Evolutionary conservation across 805 yeast species (phyloP).

Genomic region (Candida loeiensis): DNA sequence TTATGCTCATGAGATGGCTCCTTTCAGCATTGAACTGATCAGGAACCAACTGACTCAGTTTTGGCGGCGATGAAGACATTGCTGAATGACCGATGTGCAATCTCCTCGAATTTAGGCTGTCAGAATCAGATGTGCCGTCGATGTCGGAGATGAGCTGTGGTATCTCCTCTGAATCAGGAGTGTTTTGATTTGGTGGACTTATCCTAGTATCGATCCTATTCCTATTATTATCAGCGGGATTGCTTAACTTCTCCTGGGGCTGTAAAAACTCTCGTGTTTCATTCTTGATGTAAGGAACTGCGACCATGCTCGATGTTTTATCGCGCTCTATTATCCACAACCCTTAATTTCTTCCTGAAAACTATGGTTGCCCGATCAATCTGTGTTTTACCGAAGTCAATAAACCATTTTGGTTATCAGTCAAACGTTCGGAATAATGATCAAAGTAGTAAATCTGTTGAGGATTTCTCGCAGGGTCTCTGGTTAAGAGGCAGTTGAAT

Average conservation of each 20-base stretch:
- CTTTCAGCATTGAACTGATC: constrained; percentile 30
- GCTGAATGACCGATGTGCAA: not conserved
- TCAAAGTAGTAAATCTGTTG: constrained; percentile 4
- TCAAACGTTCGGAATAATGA: not conserved
- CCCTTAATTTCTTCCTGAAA: not conserved
- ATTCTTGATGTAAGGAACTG: not conserved
- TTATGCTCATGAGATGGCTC: constrained; percentile 38
- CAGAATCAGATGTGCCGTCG: constrained; percentile 29
- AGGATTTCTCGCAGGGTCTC: not conserved
- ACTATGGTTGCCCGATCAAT: not conserved
- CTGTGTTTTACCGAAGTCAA: not conserved
- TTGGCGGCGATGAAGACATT: not conserved
- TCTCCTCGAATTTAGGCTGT: constrained; percentile 15
- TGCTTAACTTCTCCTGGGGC: not conserved
- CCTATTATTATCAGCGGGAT: not conserved
- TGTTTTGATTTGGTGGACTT: not conserved
- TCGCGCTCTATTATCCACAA: not conserved
- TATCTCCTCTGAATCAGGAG: constrained; percentile 21
- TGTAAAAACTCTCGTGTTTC: not conserved
- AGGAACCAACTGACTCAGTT: constrained; percentile 3
- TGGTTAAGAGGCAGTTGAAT: not conserved
- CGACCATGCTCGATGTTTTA: not conserved
- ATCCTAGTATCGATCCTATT: not conserved
- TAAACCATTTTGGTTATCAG: not conserved
- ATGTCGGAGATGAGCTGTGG: constrained; percentile 33